These are phyloP conservation scores for Xylariaceae sp. DNA, from an alignment of 2,329 filamentous ascomycete genomes.

Conservation along the genomic window DNA sequence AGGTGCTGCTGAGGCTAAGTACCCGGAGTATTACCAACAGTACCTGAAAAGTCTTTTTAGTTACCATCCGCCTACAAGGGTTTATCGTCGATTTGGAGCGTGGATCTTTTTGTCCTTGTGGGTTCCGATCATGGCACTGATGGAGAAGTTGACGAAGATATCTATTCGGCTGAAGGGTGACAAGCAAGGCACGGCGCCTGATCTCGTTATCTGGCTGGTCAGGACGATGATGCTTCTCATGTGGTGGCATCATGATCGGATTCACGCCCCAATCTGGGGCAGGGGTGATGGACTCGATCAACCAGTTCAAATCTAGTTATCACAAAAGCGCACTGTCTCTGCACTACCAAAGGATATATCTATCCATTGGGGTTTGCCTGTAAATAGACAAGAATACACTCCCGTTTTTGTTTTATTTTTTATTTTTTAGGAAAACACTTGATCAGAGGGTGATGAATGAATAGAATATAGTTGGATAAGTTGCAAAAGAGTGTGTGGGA, in stretches of 20 bases:
- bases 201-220: constrained; percentile 11
- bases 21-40: constrained; percentile 10
- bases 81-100: constrained; percentile 5
- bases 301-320: background rate
- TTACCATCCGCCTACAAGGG: constrained; percentile 10
- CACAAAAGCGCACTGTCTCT: no score
- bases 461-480: no score
- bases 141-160: constrained; percentile 19
- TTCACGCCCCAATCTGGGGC: constrained; percentile 19
- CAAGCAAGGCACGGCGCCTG: constrained; percentile 4
- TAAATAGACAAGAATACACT: no score
- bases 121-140: constrained; percentile 12
- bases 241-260: constrained; percentile 22
- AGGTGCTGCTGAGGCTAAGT: constrained; percentile 11
- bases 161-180: background rate
- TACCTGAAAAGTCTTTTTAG: constrained; percentile 8
- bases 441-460: no score
- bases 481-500: no score
- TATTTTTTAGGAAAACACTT: no score
- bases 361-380: no score
- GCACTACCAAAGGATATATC: no score
- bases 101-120: constrained; percentile 15
- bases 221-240: constrained; percentile 6
- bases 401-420: no score
- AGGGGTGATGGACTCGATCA: constrained; percentile 15